These are phyloP conservation scores for Croton laevigatus DNA, from an alignment of 441 rosid genomes.

Conservation along the genomic window DNA sequence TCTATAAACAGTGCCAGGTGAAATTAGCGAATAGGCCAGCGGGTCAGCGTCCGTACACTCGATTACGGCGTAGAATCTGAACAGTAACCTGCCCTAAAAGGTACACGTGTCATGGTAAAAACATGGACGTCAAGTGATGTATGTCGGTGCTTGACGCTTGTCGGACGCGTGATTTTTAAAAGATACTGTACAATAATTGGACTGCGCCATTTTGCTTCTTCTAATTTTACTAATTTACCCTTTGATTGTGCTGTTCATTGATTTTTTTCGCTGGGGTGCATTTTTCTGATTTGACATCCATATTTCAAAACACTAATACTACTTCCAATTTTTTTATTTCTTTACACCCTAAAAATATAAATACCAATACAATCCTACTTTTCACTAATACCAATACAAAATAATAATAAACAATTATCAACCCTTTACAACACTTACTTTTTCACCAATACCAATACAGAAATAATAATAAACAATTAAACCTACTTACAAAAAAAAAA, in stretches of 20 bases:
- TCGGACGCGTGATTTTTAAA: constrained; percentile 30
- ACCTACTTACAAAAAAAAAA: too few species aligned
- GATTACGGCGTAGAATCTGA: constrained; percentile 19
- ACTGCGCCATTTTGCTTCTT: background rate
- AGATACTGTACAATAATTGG: constrained; percentile 23
- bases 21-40: background rate
- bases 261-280: background rate
- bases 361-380: too few species aligned
- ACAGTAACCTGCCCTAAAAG: constrained; percentile 2
- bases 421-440: too few species aligned
- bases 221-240: background rate
- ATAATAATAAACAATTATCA: too few species aligned
- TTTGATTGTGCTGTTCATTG: background rate
- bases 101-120: constrained; percentile 26
- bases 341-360: too few species aligned
- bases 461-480: too few species aligned
- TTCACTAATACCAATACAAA: too few species aligned
- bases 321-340: too few species aligned
- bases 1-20: constrained; percentile 18
- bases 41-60: background rate
- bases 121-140: constrained; percentile 8
- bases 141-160: constrained; percentile 5
- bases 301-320: background rate
- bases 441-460: too few species aligned
- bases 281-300: background rate